A percentile compares a stretch with the other conserved stretches of the same genome.
Conservation (phyloP, 1,284 basidiomycete genomes). For the Malassezia sympodialis region DNA sequence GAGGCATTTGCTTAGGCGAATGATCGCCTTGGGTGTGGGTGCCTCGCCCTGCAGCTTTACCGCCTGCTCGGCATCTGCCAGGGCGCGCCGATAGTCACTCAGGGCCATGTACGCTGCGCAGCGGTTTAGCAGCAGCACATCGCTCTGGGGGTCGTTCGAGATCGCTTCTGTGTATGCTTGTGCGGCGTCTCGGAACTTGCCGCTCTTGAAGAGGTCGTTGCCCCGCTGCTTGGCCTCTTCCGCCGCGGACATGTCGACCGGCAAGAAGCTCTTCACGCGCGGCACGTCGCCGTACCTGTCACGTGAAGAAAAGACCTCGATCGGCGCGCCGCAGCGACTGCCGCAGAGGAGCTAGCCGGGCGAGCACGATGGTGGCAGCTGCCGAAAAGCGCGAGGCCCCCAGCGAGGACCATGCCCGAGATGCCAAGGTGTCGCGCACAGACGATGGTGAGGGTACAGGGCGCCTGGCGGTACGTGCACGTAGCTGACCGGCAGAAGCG, state of each 20-base stretch:
- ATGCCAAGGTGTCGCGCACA: conserved; percentile 1
- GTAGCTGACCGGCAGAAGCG: conserved; percentile 50
- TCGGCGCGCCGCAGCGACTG: conserved; percentile 1
- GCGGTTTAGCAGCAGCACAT: conserved; percentile 72
- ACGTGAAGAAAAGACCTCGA: not conserved
- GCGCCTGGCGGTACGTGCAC: not conserved
- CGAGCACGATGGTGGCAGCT: not conserved
- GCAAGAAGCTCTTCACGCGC: not conserved
- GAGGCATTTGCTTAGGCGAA: conserved; percentile 36
- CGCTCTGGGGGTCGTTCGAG: conserved; percentile 60
- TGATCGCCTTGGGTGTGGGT: conserved; percentile 28
- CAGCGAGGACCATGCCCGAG: not conserved
- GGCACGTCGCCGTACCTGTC: not conserved
- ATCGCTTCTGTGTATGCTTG: conserved; percentile 35
- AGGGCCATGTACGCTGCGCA: conserved; percentile 74
- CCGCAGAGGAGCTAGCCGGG: not conserved
- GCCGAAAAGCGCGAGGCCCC: not conserved
- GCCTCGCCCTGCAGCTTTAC: conserved; percentile 54
- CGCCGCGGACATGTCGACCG: conserved; percentile 17
- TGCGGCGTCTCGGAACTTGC: conserved; percentile 40
- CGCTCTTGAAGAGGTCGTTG: conserved; percentile 37
- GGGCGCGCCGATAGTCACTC: conserved; percentile 63
- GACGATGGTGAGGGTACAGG: not conserved
- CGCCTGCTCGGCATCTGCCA: conserved; percentile 69
- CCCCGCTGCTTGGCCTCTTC: conserved; percentile 43